phyloP scores from a whole-genome alignment of 1,284 basidiomycete species.

The Cryptococcus hybrid region DNA sequence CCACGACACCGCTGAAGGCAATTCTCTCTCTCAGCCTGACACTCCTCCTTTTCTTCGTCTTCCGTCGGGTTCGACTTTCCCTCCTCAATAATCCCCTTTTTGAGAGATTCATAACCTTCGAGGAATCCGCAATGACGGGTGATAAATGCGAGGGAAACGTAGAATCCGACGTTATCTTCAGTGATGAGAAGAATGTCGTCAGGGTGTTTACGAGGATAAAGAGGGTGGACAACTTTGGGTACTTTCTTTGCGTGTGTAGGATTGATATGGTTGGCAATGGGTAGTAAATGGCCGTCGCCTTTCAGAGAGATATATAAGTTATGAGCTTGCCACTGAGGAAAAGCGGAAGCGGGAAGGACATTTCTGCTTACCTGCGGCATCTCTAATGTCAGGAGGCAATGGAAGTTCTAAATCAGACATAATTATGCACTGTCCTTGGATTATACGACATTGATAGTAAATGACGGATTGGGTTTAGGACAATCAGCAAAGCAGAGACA shows the following conservation, averaged over 20 bases:
- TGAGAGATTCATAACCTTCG: not conserved
- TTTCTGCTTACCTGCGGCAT: too few species aligned
- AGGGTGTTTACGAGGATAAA: not conserved
- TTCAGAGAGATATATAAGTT: too few species aligned
- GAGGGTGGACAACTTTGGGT: not conserved
- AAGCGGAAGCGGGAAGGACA: too few species aligned
- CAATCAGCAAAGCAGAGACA: too few species aligned
- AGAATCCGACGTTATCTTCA: constrained; percentile 1
- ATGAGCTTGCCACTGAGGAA: too few species aligned
- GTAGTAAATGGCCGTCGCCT: not conserved
- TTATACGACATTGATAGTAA: too few species aligned
- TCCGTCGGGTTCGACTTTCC: too few species aligned
- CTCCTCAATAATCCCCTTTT: too few species aligned
- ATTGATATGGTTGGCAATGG: not conserved
- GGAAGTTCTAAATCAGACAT: too few species aligned
- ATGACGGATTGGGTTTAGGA: too few species aligned
- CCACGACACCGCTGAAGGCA: constrained; percentile 1
- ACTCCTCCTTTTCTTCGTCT: not conserved
- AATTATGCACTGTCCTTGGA: too few species aligned
- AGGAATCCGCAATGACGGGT: not conserved
- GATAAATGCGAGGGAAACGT: not conserved
- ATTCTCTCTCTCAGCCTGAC: not conserved
- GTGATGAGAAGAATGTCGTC: constrained; percentile 1
- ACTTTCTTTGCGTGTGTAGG: not conserved
- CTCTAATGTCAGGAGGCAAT: too few species aligned